These are phyloP conservation scores for Plasmodium vivax DNA, from an alignment of 169 alveolate species.

Conservation along the genomic window DNA sequence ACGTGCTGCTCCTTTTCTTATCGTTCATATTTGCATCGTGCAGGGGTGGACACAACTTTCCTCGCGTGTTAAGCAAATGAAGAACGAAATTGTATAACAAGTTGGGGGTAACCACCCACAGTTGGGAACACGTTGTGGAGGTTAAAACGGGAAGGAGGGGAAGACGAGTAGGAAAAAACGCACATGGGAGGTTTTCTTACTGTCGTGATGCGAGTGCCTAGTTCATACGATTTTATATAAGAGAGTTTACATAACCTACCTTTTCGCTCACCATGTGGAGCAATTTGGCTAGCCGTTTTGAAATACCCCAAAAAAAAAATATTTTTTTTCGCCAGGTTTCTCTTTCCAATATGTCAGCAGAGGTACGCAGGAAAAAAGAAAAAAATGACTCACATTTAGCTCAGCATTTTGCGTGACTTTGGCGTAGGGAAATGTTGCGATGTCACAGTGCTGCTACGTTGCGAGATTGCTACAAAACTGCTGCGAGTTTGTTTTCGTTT, in stretches of 20 bases:
- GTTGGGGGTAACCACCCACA: not conserved
- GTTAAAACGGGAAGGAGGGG: not conserved
- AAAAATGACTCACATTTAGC: not conserved
- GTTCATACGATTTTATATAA: not conserved
- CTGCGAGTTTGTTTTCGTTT: not conserved
- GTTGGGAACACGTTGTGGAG: not conserved
- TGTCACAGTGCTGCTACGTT: not conserved
- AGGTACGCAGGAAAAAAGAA: not conserved
- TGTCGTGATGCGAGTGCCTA: not conserved
- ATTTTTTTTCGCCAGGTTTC: not conserved
- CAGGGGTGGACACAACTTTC: not conserved
- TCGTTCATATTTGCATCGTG: constrained; percentile 8
- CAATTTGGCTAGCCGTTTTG: not conserved
- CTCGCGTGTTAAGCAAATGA: not conserved
- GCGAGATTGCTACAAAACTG: not conserved
- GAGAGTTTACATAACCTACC: not conserved
- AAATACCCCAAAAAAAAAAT: not conserved
- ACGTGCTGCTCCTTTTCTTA: constrained; percentile 20
- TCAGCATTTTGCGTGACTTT: not conserved
- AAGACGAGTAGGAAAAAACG: not conserved
- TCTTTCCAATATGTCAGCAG: not conserved
- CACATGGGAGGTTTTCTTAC: not conserved
- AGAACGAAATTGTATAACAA: not conserved
- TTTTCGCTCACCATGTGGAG: not conserved
- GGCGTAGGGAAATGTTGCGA: not conserved